These are phyloP conservation scores for Phyllosticta capitalensis DNA, from an alignment of 2,329 filamentous ascomycete species.

Conservation along the genomic window DNA sequence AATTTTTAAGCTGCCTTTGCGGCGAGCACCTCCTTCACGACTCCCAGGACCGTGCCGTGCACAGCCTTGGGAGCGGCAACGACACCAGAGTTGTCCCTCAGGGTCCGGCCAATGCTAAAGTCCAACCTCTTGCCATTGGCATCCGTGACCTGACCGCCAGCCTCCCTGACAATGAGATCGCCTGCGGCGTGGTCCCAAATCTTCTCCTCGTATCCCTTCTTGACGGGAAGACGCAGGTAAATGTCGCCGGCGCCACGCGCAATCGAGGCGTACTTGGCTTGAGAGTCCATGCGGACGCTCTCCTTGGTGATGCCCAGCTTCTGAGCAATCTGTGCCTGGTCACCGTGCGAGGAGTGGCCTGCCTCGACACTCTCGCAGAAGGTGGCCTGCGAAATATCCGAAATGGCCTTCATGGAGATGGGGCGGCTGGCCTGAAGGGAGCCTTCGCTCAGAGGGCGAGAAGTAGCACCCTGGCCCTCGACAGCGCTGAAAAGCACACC, in stretches of 20 bases:
- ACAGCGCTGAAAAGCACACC: constrained; percentile 87
- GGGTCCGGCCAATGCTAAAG: constrained; percentile 76
- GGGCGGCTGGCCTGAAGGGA: constrained; percentile 46
- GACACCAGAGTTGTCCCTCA: constrained; percentile 86
- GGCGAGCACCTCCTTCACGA: constrained; percentile 68
- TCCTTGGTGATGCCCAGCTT: constrained; percentile 78
- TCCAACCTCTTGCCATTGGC: constrained; percentile 75
- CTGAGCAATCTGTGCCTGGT: constrained; percentile 75
- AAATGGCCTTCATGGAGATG: constrained; percentile 72
- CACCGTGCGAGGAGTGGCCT: constrained; percentile 79
- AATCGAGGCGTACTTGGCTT: constrained; percentile 95
- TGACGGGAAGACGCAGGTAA: constrained; percentile 81
- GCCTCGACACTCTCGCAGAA: constrained; percentile 98
- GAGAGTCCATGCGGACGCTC: constrained; percentile 94
- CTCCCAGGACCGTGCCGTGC: constrained; percentile 67
- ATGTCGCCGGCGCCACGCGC: constrained; percentile 89
- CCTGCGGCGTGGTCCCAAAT: constrained; percentile 99
- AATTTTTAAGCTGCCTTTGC: constrained; percentile 24
- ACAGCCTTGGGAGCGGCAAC: constrained; percentile 73
- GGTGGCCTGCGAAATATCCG: constrained; percentile 67
- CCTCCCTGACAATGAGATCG: constrained; percentile 87
- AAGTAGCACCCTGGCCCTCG: constrained; percentile 67
- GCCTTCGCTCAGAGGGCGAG: constrained; percentile 56
- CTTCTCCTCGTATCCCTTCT: constrained; percentile 89
- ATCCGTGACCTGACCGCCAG: constrained; percentile 86